These are phyloP conservation scores for Purshia tridentata DNA, from an alignment of 306 rosid species.

Conservation along the genomic window DNA sequence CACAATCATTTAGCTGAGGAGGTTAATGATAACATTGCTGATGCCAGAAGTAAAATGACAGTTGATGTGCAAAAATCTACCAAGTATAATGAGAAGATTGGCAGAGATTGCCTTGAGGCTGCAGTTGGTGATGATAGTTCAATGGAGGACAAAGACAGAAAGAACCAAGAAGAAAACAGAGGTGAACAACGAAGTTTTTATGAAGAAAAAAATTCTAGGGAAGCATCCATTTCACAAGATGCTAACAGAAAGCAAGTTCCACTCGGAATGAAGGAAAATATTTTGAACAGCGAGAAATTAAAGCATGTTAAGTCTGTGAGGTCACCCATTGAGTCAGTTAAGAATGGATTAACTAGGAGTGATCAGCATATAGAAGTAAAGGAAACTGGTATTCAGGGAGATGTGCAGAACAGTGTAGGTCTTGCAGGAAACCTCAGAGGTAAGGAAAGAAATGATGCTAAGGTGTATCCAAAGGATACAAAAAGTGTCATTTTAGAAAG, in stretches of 20 bases:
- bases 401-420: conserved; percentile 43
- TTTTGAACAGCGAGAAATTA: conserved; percentile 47
- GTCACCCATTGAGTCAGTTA: conserved; percentile 55
- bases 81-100: conserved; percentile 29
- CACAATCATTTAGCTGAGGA: conserved; percentile 33
- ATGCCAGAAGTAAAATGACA: conserved; percentile 16
- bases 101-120: conserved; percentile 31
- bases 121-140: conserved; percentile 34
- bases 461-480: conserved; percentile 69
- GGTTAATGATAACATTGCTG: conserved; percentile 28
- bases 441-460: conserved; percentile 63
- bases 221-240: conserved; percentile 30
- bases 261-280: conserved; percentile 36
- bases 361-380: conserved; percentile 43
- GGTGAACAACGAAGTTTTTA: conserved; percentile 32
- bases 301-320: conserved; percentile 85
- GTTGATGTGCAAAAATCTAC: conserved; percentile 25
- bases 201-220: conserved; percentile 36
- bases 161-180: conserved; percentile 17
- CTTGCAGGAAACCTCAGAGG: conserved; percentile 43
- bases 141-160: conserved; percentile 34
- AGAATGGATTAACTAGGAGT: conserved; percentile 41
- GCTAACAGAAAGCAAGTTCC: conserved; percentile 33
- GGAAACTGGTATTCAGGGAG: conserved; percentile 48
- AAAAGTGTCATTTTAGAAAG: conserved; percentile 56